Conservation (phyloP, 225 moss, liverwort and hornwort species). For the Polytrichum formosum region DNA sequence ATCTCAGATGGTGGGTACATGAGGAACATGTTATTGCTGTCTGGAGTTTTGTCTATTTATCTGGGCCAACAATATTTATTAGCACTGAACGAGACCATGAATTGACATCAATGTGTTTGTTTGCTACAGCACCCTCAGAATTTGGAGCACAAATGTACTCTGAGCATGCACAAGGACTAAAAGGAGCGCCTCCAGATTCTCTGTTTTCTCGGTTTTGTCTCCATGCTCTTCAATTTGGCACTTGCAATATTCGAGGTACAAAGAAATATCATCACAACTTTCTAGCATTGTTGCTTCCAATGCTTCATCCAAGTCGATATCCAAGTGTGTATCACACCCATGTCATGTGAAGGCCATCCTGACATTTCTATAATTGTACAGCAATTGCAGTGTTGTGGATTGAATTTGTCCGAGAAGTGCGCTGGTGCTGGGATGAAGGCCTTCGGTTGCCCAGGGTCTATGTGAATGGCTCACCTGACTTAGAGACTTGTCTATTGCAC, state of each 20-base stretch:
- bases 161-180: conserved; percentile 37
- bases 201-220: conserved; percentile 87
- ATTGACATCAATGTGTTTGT: too few relatives aligned
- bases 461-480: conserved; percentile 62
- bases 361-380: conserved; percentile 17
- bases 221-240: conserved; percentile 83
- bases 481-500: conserved; percentile 72
- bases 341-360: neutral
- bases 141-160: conserved; percentile 21
- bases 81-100: too few relatives aligned
- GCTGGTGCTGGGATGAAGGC: conserved; percentile 91
- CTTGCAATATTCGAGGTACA: conserved; percentile 92
- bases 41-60: too few relatives aligned
- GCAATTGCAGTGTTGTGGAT: conserved; percentile 94
- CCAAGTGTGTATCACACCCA: neutral
- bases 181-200: conserved; percentile 88
- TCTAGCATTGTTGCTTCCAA: neutral
- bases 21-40: too few relatives aligned
- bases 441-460: conserved; percentile 74
- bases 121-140: conserved; percentile 26
- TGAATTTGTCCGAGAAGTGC: conserved; percentile 88
- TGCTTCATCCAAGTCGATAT: neutral
- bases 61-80: too few relatives aligned
- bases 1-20: too few relatives aligned
- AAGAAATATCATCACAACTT: neutral